Evolutionary conservation across 805 yeast species (phyloP).

Genomic region (Metschnikowia lachancei): DNA sequence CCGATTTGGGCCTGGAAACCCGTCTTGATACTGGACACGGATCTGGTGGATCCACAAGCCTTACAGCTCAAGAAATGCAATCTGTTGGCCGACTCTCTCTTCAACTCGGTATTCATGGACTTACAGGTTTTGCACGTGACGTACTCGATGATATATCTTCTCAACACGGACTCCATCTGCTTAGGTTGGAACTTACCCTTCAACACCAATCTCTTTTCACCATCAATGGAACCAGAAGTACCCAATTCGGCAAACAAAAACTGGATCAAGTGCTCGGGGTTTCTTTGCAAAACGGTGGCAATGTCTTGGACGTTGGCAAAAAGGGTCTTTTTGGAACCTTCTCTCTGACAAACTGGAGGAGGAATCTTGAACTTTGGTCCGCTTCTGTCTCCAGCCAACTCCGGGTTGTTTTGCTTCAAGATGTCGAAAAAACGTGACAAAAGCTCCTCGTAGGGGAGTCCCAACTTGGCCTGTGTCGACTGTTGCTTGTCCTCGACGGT

Average conservation of each 20-base stretch:
- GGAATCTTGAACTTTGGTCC: constrained; percentile 94
- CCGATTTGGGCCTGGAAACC: constrained; percentile 99
- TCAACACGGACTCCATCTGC: constrained; percentile 92
- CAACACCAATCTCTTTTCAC: constrained; percentile 92
- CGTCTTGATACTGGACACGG: constrained; percentile 95
- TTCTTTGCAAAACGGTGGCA: constrained; percentile 89
- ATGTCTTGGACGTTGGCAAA: constrained; percentile 96
- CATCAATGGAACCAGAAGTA: constrained; percentile 98
- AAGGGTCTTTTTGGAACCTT: constrained; percentile 93
- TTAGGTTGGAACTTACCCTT: constrained; percentile 98
- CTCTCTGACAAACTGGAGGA: constrained; percentile 95
- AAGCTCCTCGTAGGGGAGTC: constrained; percentile 71
- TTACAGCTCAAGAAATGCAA: constrained; percentile 96
- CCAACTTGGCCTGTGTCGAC: constrained; percentile 42
- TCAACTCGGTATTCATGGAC: constrained; percentile 92
- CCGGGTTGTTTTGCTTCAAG: constrained; percentile 92
- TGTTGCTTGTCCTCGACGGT: constrained; percentile 21
- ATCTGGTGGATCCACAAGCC: constrained; percentile 95
- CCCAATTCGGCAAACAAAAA: constrained; percentile 98
- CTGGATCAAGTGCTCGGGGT: constrained; percentile 95
- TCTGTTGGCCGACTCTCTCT: constrained; percentile 94
- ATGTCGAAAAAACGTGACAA: constrained; percentile 82
- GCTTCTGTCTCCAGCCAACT: constrained; percentile 93
- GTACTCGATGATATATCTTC: constrained; percentile 94
- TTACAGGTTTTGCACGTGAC: constrained; percentile 99